Percentiles rank a stretch among this genome's conserved stretches.
These are phyloP conservation scores for Cladorrhinum sp. DNA, from an alignment of 2,329 filamentous ascomycete genomes.

Conservation along the genomic window DNA sequence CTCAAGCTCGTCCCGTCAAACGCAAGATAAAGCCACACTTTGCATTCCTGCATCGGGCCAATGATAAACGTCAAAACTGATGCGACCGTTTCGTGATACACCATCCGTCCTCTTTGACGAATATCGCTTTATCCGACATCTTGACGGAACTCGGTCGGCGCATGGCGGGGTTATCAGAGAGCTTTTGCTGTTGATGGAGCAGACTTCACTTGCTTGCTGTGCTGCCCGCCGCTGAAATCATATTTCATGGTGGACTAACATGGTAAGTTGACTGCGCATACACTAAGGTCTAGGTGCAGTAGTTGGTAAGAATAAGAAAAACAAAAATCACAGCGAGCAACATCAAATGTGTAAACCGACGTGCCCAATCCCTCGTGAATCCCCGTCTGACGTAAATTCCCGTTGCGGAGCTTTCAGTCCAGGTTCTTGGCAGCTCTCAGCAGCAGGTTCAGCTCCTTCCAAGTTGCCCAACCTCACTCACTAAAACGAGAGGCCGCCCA, in stretches of 20 bases:
- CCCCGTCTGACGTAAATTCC: constrained; percentile 21
- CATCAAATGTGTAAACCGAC: neutral
- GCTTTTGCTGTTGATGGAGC: too few relatives aligned
- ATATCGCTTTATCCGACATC: neutral
- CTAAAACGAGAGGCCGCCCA: neutral
- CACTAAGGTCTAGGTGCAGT: too few relatives aligned
- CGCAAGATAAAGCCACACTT: neutral
- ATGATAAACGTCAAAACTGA: too few relatives aligned
- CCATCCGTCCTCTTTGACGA: neutral
- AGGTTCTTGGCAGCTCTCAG: constrained; percentile 13
- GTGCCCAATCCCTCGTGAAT: neutral
- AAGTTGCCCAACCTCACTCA: constrained; percentile 2
- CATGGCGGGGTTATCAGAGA: too few relatives aligned
- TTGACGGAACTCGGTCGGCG: neutral
- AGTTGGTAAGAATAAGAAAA: neutral
- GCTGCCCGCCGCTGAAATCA: too few relatives aligned
- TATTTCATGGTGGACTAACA: too few relatives aligned
- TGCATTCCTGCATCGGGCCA: neutral
- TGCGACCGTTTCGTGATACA: too few relatives aligned
- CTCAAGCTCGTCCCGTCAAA: neutral
- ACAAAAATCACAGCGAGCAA: neutral
- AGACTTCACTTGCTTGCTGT: too few relatives aligned
- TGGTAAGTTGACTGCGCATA: too few relatives aligned
- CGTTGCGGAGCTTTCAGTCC: constrained; percentile 1
- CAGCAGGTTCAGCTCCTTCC: constrained; percentile 14